Conservation (phyloP, 2,329 filamentous ascomycete species). For the Arthrobotrys sphaeroides region DNA sequence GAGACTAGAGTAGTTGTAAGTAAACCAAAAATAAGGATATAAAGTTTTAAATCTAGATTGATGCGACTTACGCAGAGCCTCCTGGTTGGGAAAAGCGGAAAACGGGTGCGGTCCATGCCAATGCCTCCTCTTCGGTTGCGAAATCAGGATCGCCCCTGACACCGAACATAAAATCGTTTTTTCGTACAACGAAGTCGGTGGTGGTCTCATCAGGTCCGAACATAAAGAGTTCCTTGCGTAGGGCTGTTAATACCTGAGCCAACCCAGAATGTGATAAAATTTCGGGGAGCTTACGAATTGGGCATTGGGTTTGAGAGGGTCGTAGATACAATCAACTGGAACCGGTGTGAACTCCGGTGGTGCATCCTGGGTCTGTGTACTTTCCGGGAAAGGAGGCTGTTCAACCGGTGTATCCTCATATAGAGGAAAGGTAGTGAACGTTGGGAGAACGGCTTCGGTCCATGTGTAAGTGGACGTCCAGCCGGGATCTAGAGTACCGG, state of each 20-base stretch:
- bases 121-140: slow-evolving; percentile 12
- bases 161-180: neutral
- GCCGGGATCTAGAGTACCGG: neutral
- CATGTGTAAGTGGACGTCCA: slow-evolving; percentile 23
- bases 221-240: neutral
- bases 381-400: slow-evolving; percentile 7
- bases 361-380: neutral
- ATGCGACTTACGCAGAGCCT: neutral
- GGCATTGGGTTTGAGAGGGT: neutral
- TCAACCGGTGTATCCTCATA: neutral
- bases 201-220: neutral
- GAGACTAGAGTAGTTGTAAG: neutral
- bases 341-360: neutral
- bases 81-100: slow-evolving; percentile 6
- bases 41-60: neutral
- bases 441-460: slow-evolving; percentile 6
- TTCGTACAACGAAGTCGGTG: neutral
- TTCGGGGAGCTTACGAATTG: neutral
- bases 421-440: neutral
- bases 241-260: neutral
- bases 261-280: too few species aligned
- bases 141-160: neutral
- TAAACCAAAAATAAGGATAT: neutral
- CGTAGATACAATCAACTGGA: slow-evolving; percentile 1
- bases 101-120: neutral